Evolutionary conservation across 768 basidiomycete genomes (phyloP).

Genomic region (Kwoniella sp.): DNA sequence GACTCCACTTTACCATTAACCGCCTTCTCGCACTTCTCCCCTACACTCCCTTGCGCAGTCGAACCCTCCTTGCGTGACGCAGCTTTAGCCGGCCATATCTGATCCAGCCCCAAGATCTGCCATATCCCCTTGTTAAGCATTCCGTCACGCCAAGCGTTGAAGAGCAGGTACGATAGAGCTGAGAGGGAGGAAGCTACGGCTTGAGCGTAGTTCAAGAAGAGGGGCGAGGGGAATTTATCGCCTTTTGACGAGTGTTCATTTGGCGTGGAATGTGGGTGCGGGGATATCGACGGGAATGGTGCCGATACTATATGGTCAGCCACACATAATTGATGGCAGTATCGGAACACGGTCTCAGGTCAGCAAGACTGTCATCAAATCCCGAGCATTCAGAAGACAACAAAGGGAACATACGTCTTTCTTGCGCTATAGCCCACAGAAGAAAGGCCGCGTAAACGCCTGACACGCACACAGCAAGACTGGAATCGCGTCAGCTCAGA

Average conservation of each 20-base stretch:
- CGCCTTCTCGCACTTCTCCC: neutral
- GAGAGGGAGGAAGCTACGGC: slow-evolving; percentile 48
- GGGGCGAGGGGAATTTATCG: slow-evolving; percentile 53
- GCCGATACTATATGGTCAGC: slow-evolving; percentile 45
- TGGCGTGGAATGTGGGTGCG: slow-evolving; percentile 22
- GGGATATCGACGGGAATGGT: slow-evolving; percentile 44
- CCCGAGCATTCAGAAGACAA: too few species aligned
- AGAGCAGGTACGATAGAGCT: slow-evolving; percentile 41
- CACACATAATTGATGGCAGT: neutral
- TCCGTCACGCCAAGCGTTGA: slow-evolving; percentile 39
- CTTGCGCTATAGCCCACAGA: slow-evolving; percentile 90
- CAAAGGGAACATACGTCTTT: slow-evolving; percentile 66
- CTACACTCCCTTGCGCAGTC: neutral
- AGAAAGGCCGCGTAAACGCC: slow-evolving; percentile 95
- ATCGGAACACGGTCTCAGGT: too few species aligned
- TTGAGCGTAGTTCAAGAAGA: slow-evolving; percentile 53
- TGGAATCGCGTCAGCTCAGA: neutral
- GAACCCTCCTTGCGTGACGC: neutral
- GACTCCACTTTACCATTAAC: slow-evolving; percentile 3
- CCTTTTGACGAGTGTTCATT: slow-evolving; percentile 29
- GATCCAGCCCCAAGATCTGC: slow-evolving; percentile 27
- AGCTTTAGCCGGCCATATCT: slow-evolving; percentile 6
- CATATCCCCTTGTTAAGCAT: slow-evolving; percentile 8
- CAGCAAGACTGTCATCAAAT: too few species aligned
- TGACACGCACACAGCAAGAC: slow-evolving; percentile 70